Percentiles rank a stretch among this genome's conserved stretches.
These are phyloP conservation scores for Mariannaea elegans DNA, from an alignment of 2,329 filamentous ascomycete species.

Conservation along the genomic window DNA sequence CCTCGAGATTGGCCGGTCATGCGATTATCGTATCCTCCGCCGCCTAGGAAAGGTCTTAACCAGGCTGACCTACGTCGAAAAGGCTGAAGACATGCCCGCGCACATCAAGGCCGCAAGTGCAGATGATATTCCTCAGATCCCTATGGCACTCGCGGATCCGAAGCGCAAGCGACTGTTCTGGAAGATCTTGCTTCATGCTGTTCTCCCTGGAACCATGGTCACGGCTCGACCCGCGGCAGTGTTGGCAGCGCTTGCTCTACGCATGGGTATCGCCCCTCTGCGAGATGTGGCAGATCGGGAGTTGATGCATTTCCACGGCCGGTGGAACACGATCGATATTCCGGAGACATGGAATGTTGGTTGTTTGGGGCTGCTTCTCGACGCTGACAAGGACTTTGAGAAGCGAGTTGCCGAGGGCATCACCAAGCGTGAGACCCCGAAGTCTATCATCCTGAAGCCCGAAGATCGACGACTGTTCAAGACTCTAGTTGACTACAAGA, in stretches of 20 bases:
- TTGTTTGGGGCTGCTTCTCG: conserved; percentile 56
- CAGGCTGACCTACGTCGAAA: conserved; percentile 53
- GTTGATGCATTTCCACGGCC: conserved; percentile 50
- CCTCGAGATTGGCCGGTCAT: conserved; percentile 61
- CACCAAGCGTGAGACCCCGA: conserved; percentile 20
- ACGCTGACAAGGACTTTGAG: conserved; percentile 52
- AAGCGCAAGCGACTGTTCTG: conserved; percentile 53
- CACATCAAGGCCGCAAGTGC: conserved; percentile 49
- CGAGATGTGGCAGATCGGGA: conserved; percentile 51
- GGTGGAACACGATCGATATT: conserved; percentile 57
- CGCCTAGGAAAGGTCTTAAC: conserved; percentile 58
- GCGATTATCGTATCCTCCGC: conserved; percentile 56
- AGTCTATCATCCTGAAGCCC: conserved; percentile 43
- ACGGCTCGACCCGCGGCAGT: conserved; percentile 54
- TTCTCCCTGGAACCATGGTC: conserved; percentile 59
- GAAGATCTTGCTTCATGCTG: conserved; percentile 57
- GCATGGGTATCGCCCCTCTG: conserved; percentile 56
- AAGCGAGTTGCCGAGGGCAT: conserved; percentile 37
- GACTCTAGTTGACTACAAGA: conserved; percentile 55
- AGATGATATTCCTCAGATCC: conserved; percentile 52
- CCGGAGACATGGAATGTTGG: conserved; percentile 60
- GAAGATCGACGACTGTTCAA: conserved; percentile 54
- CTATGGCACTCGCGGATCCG: conserved; percentile 50
- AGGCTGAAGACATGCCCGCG: conserved; percentile 51
- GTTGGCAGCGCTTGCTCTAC: conserved; percentile 57